Conservation (phyloP, 371 early-diverging fungal species). For the Phascolomyces articulosus region DNA sequence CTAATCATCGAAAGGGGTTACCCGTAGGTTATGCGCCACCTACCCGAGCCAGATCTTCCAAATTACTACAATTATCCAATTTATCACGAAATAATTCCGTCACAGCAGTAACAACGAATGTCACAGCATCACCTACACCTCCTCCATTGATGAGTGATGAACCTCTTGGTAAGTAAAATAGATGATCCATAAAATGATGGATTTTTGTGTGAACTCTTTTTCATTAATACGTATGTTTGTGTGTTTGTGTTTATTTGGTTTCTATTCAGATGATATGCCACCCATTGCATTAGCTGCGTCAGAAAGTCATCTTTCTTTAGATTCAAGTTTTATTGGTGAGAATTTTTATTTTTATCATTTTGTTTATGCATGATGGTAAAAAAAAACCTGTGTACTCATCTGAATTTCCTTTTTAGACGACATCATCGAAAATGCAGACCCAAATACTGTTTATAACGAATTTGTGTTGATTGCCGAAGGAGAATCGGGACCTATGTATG, state of each 20-base stretch:
- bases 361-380: neutral
- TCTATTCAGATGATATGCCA: conserved; percentile 8
- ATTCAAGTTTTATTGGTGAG: conserved; percentile 40
- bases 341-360: neutral
- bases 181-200: too few species aligned
- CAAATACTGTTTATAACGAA: conserved; percentile 48
- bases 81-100: conserved; percentile 10
- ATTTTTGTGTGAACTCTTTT: neutral
- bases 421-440: conserved; percentile 50
- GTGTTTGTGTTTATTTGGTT: too few species aligned
- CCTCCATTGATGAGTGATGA: neutral
- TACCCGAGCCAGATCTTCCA: conserved; percentile 48
- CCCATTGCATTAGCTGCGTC: conserved; percentile 15
- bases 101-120: neutral
- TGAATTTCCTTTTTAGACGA: conserved; percentile 33
- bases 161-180: neutral
- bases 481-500: conserved; percentile 76
- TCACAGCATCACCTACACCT: neutral
- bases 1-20: conserved; percentile 14
- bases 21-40: conserved; percentile 54
- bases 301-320: conserved; percentile 29
- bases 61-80: conserved; percentile 27
- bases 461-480: conserved; percentile 75
- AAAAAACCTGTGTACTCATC: too few species aligned
- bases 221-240: neutral